Evolutionary conservation across 805 yeast genomes (phyloP).

Genomic region (Starmerella tilneyi): DNA sequence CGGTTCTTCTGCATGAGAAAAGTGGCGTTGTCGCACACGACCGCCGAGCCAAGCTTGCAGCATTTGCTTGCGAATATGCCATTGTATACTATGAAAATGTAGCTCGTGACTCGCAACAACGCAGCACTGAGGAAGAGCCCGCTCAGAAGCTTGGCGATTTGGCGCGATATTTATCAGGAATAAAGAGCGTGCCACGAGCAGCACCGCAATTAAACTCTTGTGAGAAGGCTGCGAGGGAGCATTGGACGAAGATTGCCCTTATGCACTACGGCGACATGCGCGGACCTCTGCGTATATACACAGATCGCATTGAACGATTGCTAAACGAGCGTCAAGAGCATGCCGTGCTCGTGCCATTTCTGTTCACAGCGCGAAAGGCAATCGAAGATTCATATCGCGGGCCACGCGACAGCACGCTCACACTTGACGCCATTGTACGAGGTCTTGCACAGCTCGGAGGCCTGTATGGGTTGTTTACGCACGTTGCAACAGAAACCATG

Average conservation of each 20-base stretch:
- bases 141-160: constrained; percentile 5
- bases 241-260: neutral
- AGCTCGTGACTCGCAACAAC: no score
- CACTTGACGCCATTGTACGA: neutral
- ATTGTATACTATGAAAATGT: neutral
- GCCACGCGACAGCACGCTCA: neutral
- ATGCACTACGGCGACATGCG: constrained; percentile 1
- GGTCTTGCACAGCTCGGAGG: neutral
- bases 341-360: neutral
- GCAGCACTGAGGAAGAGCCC: neutral
- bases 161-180: constrained; percentile 3
- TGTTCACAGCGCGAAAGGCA: neutral
- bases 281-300: neutral
- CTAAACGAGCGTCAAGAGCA: neutral
- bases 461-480: neutral
- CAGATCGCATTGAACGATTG: neutral
- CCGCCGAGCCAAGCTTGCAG: constrained; percentile 6
- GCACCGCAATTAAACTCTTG: neutral
- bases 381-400: neutral
- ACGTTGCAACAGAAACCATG: neutral
- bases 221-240: neutral
- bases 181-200: constrained; percentile 8
- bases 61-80: constrained; percentile 6
- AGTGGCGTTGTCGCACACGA: constrained; percentile 5
- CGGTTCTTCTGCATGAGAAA: neutral